Evolutionary conservation across 2,329 filamentous ascomycete genomes (phyloP).

Genomic region (Scopulariopsis brevicaulis): DNA sequence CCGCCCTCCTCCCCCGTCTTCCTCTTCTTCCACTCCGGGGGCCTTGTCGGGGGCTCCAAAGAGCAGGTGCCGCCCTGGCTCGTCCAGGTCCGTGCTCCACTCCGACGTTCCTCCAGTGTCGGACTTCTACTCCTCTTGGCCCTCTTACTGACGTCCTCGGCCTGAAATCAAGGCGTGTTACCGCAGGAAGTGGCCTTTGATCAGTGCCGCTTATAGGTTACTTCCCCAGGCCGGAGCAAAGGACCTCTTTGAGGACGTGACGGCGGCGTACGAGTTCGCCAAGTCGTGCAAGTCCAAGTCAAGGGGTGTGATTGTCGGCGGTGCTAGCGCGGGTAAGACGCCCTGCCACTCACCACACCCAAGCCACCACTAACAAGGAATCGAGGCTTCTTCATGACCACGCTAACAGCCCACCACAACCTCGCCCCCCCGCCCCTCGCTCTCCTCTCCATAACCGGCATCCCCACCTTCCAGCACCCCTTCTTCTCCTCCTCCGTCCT

Average conservation of each 20-base stretch:
- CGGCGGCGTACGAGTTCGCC: conserved; percentile 19
- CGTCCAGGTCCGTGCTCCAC: conserved; percentile 14
- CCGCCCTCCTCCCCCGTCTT: conserved; percentile 15
- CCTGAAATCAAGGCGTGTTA: conserved; percentile 13
- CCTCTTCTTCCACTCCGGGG: conserved; percentile 24
- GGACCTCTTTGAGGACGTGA: conserved; percentile 17
- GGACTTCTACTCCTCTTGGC: background rate
- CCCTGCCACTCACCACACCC: background rate
- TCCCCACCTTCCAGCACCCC: conserved; percentile 21
- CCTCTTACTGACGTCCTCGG: background rate
- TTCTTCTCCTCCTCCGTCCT: conserved; percentile 22
- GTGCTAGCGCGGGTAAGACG: conserved; percentile 18
- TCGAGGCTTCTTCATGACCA: conserved; percentile 20
- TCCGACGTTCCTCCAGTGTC: background rate
- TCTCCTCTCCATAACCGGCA: conserved; percentile 21
- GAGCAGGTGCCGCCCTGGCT: conserved; percentile 22
- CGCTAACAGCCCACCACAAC: conserved; percentile 17
- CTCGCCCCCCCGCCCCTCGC: conserved; percentile 16
- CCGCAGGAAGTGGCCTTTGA: conserved; percentile 19
- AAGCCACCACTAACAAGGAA: background rate
- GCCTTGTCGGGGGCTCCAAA: conserved; percentile 18
- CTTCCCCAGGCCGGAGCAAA: conserved; percentile 17
- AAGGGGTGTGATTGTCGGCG: conserved; percentile 16
- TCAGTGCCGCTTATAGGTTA: conserved; percentile 22
- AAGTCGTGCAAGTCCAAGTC: background rate